phyloP scores from a whole-genome alignment of 1,284 basidiomycete genomes.

The Cronartium quercuum region DNA sequence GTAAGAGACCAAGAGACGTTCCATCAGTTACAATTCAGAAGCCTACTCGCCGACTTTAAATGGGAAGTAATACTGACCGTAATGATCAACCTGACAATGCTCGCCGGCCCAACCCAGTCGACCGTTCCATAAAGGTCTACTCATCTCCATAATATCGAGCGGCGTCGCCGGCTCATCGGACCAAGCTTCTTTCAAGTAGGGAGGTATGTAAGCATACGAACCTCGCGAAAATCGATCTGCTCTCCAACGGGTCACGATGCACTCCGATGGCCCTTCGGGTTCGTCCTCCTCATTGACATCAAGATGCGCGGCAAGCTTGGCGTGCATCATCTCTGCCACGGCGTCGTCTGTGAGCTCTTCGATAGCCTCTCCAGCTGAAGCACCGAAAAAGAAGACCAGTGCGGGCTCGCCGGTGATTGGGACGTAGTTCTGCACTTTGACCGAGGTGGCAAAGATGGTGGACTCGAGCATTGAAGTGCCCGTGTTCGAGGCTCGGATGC shows the following conservation, averaged over 20 bases:
- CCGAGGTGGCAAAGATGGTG: constrained; percentile 41
- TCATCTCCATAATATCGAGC: constrained; percentile 48
- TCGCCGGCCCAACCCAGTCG: constrained; percentile 50
- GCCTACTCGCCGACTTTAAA: background rate
- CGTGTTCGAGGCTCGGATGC: background rate
- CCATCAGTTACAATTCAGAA: background rate
- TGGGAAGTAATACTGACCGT: background rate
- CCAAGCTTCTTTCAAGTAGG: constrained; percentile 35
- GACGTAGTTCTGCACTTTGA: constrained; percentile 43
- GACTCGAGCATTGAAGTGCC: constrained; percentile 8
- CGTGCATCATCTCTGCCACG: constrained; percentile 45
- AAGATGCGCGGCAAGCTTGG: constrained; percentile 41
- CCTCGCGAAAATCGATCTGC: constrained; percentile 43
- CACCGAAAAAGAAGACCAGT: constrained; percentile 49
- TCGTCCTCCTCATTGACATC: constrained; percentile 12
- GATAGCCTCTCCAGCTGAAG: constrained; percentile 44
- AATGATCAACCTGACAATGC: constrained; percentile 48
- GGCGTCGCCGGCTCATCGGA: constrained; percentile 44
- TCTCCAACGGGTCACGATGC: constrained; percentile 45
- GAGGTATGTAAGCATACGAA: constrained; percentile 46
- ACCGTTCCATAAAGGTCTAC: constrained; percentile 48
- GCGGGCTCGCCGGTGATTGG: constrained; percentile 43
- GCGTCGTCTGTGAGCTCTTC: constrained; percentile 45
- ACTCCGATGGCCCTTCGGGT: constrained; percentile 37
- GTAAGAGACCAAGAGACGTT: background rate